Conservation (phyloP, 1,284 basidiomycete genomes). For the Puccinia triticina region DNA sequence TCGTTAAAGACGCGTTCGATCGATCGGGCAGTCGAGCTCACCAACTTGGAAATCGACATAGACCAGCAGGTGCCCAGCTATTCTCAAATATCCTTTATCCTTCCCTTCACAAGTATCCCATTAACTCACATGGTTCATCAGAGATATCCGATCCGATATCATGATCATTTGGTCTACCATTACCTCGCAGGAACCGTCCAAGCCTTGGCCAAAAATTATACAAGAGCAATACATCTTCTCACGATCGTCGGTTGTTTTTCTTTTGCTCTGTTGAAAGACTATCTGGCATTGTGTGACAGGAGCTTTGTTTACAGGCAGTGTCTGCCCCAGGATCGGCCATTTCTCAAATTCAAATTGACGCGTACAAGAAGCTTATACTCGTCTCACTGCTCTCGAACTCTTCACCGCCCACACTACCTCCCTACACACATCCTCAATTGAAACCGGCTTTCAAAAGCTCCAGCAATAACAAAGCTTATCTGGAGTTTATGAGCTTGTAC, state of each 20-base stretch:
- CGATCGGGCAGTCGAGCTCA: conserved; percentile 14
- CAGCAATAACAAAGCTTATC: neutral
- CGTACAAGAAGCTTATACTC: conserved; percentile 43
- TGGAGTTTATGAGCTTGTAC: conserved; percentile 20
- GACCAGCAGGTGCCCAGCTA: conserved; percentile 19
- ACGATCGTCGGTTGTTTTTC: conserved; percentile 26
- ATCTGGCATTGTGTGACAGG: neutral
- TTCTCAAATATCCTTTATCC: too few species aligned
- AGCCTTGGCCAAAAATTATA: conserved; percentile 43
- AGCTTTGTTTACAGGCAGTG: conserved; percentile 26
- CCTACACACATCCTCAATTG: conserved; percentile 35
- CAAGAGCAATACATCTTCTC: conserved; percentile 36
- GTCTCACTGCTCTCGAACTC: conserved; percentile 37
- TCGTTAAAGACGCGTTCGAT: conserved; percentile 15
- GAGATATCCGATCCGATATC: conserved; percentile 45
- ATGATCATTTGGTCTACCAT: conserved; percentile 50
- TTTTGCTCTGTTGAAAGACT: neutral
- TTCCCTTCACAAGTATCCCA: neutral
- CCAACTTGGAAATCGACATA: conserved; percentile 36
- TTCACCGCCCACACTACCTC: conserved; percentile 26
- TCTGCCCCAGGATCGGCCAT: conserved; percentile 45
- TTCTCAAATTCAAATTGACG: conserved; percentile 48
- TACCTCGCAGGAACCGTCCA: conserved; percentile 46
- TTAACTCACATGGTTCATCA: neutral
- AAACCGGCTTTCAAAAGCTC: conserved; percentile 20